Evolutionary conservation across 2,329 filamentous ascomycete genomes (phyloP).

Genomic region (Sordariomycetes sp.): DNA sequence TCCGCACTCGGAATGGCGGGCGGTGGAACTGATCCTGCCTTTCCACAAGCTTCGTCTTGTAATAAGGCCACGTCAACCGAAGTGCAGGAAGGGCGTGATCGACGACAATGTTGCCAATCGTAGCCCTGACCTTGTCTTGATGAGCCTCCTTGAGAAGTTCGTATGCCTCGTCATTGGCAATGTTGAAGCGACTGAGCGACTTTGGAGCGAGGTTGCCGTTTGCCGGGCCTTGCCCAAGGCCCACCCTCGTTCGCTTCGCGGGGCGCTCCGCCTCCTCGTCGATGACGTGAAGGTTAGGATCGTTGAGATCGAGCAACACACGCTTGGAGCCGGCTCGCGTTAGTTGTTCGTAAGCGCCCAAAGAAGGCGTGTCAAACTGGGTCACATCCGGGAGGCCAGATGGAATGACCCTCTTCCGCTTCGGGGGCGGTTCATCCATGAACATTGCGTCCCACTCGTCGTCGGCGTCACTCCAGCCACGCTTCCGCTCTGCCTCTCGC

Average conservation of each 20-base stretch:
- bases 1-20: slow-evolving; percentile 61
- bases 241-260: slow-evolving; percentile 42
- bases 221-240: slow-evolving; percentile 48
- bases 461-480: slow-evolving; percentile 25
- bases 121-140: slow-evolving; percentile 88
- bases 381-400: slow-evolving; percentile 45
- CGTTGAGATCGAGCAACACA: slow-evolving; percentile 75
- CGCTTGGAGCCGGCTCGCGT: slow-evolving; percentile 64
- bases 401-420: slow-evolving; percentile 54
- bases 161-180: slow-evolving; percentile 92
- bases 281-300: slow-evolving; percentile 76
- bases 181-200: slow-evolving; percentile 76
- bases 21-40: slow-evolving; percentile 75
- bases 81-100: slow-evolving; percentile 89
- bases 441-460: slow-evolving; percentile 54
- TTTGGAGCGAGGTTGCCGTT: slow-evolving; percentile 59
- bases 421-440: slow-evolving; percentile 36
- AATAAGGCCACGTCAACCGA: slow-evolving; percentile 90
- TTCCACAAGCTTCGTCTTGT: slow-evolving; percentile 69
- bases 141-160: slow-evolving; percentile 94
- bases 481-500: background rate
- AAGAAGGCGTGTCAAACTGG: slow-evolving; percentile 51
- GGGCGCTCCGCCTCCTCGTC: slow-evolving; percentile 53
- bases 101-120: slow-evolving; percentile 79
- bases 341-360: slow-evolving; percentile 68